A percentile compares a stretch with the other conserved stretches of the same genome.
Conservation (phyloP, 192 early-diverging fungal species). For the Cladochytrium replicatum region DNA sequence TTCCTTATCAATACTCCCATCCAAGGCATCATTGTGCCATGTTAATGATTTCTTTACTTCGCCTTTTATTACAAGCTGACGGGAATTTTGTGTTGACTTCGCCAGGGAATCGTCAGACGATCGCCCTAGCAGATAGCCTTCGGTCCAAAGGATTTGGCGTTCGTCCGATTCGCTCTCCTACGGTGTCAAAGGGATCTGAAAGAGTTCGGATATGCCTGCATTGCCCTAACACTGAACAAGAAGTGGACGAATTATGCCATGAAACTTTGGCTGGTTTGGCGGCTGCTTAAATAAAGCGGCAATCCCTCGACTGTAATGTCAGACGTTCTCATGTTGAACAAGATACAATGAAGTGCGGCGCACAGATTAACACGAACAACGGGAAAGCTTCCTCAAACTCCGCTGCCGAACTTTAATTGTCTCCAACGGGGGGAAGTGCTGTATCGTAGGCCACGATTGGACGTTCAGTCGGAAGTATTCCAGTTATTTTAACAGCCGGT, state of each 20-base stretch:
- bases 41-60: constrained; percentile 6
- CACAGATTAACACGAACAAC: too few species aligned
- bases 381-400: too few species aligned
- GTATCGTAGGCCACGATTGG: too few species aligned
- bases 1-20: constrained; percentile 48
- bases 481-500: too few species aligned
- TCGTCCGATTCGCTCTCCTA: constrained; percentile 67
- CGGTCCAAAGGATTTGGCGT: constrained; percentile 52
- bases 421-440: too few species aligned
- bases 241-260: constrained; percentile 47
- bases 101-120: constrained; percentile 41
- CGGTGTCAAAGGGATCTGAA: constrained; percentile 66
- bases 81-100: background rate
- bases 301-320: too few species aligned
- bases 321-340: too few species aligned
- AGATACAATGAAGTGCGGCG: too few species aligned
- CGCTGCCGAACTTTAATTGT: too few species aligned
- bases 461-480: too few species aligned
- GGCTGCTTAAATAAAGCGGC: too few species aligned
- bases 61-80: background rate
- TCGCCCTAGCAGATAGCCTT: constrained; percentile 27
- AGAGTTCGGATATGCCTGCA: constrained; percentile 80
- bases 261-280: too few species aligned
- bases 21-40: constrained; percentile 65
- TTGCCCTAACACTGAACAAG: constrained; percentile 54